A percentile compares a stretch with the other conserved stretches of the same genome.
Conservation (phyloP, 108 stramenopile species). For the Epithemia pelagica region DNA sequence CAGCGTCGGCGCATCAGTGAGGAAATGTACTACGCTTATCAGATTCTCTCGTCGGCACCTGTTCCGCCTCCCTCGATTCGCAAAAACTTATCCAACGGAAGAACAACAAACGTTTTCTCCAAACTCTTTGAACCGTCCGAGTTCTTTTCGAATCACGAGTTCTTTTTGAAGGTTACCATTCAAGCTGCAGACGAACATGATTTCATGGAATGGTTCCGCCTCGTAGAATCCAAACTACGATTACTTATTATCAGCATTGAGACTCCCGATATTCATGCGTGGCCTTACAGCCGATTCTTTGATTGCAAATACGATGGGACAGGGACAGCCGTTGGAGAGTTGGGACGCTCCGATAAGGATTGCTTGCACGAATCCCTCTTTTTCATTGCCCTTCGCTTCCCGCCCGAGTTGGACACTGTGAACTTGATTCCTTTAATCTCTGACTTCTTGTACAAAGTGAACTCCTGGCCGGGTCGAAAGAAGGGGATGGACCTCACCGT, state of each 20-base stretch:
- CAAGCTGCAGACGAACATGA: constrained; percentile 36
- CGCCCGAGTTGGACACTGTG: constrained; percentile 32
- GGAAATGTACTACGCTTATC: constrained; percentile 26
- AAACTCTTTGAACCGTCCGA: constrained; percentile 17
- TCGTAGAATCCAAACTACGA: constrained; percentile 69
- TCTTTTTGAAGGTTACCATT: constrained; percentile 54
- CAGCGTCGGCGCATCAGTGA: constrained; percentile 61
- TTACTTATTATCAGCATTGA: constrained; percentile 54
- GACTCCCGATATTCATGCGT: constrained; percentile 39
- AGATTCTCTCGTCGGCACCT: not conserved
- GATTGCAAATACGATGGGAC: constrained; percentile 23
- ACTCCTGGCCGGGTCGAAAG: constrained; percentile 50
- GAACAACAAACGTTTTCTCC: not conserved
- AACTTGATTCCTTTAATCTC: constrained; percentile 38
- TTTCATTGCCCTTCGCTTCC: constrained; percentile 66
- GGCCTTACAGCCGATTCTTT: constrained; percentile 62
- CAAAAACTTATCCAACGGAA: not conserved
- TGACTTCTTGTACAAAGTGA: constrained; percentile 64
- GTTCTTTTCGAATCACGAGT: constrained; percentile 25
- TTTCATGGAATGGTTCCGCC: constrained; percentile 65
- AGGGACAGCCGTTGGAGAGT: constrained; percentile 20
- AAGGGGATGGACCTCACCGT: constrained; percentile 69
- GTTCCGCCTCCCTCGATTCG: not conserved
- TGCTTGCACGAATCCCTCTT: constrained; percentile 31
- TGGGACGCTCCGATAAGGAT: constrained; percentile 1